Evolutionary conservation across 129 eudicot species (phyloP), one percentile per base, ranked within the genome.

Genomic region (Pittosporum tobira): DNA sequence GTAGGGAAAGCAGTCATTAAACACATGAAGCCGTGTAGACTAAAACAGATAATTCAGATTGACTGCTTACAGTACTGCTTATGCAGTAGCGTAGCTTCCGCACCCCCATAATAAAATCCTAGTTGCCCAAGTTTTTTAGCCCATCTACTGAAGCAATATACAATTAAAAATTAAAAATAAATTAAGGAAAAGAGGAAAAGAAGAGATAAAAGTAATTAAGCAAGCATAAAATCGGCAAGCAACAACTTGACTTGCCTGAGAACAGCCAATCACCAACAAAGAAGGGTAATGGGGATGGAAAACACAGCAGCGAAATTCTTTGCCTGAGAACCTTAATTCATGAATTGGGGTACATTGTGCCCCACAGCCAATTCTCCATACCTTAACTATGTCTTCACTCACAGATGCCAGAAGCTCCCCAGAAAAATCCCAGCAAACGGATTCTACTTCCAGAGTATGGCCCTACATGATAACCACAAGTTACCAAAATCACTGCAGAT

Each of bases 351-450:
- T 66, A 15, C 61, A 66, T 69, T 71, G 69, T 31, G 66, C 78
- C 36, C 82, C 77, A 3, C 76, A 68, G 14, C 83, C 85, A 71
- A 84, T 63, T 50, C 51, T 80, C 94, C 94, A 84, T 37, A 84
- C 85, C 64, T 61, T 77, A 15, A 84, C 64, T 44, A 28, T 57
- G 60, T 84, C 83, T 40, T 77, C 88, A 18, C 85, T 78, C 22
- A 75, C 57, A 0, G 88, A 77, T 48, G 85, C 74, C 72, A 84
- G 45, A 70, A 48, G 59, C 36, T 84, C 88, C 16, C 94, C 94
- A 14, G 72, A 52, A 23, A 74, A 54, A 71, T 75, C 77, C 88
- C 88, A 84, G 64, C 88, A 65, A 30, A 84, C 16, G 18, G 80
- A 81, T 37, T 63, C 69, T 34, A 84, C 64, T 2, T 59, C 50